These are phyloP conservation scores for Apiotrichum sp. DNA, from an alignment of 1,284 basidiomycete species.

Conservation along the genomic window DNA sequence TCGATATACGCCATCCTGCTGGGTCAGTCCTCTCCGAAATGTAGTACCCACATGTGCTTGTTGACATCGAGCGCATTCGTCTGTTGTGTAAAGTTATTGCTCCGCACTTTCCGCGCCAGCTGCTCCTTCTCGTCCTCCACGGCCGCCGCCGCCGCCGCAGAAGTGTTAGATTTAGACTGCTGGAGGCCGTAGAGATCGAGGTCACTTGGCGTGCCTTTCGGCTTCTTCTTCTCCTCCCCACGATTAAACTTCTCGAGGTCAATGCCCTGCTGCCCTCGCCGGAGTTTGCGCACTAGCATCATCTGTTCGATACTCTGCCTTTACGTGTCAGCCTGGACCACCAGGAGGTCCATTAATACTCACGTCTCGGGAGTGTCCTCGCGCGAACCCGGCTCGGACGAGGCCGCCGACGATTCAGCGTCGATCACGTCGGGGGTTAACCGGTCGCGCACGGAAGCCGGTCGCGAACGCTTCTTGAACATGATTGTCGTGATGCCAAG, in stretches of 20 bases:
- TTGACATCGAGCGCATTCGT: conserved; percentile 93
- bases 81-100: conserved; percentile 93
- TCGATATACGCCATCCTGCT: conserved; percentile 96
- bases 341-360: neutral
- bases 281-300: conserved; percentile 72
- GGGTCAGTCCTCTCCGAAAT: neutral
- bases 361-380: conserved; percentile 15
- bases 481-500: conserved; percentile 17
- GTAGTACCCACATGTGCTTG: conserved; percentile 80
- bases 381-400: conserved; percentile 2
- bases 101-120: conserved; percentile 63
- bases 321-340: conserved; percentile 14
- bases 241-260: conserved; percentile 76
- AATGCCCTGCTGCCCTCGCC: conserved; percentile 67
- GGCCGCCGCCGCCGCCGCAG: neutral
- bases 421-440: conserved; percentile 9
- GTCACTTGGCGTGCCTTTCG: conserved; percentile 52
- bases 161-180: neutral
- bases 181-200: conserved; percentile 54
- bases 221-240: conserved; percentile 63
- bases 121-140: conserved; percentile 56
- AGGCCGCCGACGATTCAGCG: neutral
- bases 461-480: conserved; percentile 49
- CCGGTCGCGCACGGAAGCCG: conserved; percentile 39
- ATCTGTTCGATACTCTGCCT: conserved; percentile 63